Conservation (phyloP, 1,139 yeast species). For the Trichomonascaceae sp. region DNA sequence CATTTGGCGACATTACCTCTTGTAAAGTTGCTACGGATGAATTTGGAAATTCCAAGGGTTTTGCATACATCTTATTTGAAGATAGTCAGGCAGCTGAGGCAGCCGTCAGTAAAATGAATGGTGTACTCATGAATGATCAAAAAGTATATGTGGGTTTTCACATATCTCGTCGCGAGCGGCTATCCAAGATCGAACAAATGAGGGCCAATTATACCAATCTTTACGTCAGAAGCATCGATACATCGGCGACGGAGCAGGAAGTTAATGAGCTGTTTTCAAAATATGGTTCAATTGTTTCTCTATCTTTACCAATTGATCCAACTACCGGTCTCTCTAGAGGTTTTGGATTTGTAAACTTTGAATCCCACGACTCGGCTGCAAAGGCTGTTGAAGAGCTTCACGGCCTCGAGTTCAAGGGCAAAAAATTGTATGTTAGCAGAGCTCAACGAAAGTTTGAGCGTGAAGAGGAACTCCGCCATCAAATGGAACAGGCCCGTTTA, state of each 20-base stretch:
- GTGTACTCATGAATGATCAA: constrained; percentile 83
- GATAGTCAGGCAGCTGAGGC: constrained; percentile 63
- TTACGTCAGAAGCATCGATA: constrained; percentile 73
- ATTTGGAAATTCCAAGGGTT: constrained; percentile 52
- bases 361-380: constrained; percentile 78
- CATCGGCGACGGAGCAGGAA: constrained; percentile 55
- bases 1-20: constrained; percentile 56
- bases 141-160: constrained; percentile 88
- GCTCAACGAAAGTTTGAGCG: constrained; percentile 99
- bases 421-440: constrained; percentile 90
- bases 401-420: constrained; percentile 62
- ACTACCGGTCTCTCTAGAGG: constrained; percentile 76
- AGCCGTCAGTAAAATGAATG: constrained; percentile 72
- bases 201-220: constrained; percentile 83
- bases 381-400: constrained; percentile 90
- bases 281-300: constrained; percentile 53
- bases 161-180: constrained; percentile 78
- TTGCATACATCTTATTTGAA: constrained; percentile 58
- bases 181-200: constrained; percentile 73
- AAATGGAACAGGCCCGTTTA: constrained; percentile 86
- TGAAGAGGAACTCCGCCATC: constrained; percentile 91
- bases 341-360: constrained; percentile 88
- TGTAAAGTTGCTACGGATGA: constrained; percentile 53
- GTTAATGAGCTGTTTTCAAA: constrained; percentile 58
- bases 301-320: constrained; percentile 71